Percentiles rank a stretch among this genome's conserved stretches.
phyloP scores from a whole-genome alignment of 2,329 filamentous ascomycete species.

The Camptophora hylomeconis region DNA sequence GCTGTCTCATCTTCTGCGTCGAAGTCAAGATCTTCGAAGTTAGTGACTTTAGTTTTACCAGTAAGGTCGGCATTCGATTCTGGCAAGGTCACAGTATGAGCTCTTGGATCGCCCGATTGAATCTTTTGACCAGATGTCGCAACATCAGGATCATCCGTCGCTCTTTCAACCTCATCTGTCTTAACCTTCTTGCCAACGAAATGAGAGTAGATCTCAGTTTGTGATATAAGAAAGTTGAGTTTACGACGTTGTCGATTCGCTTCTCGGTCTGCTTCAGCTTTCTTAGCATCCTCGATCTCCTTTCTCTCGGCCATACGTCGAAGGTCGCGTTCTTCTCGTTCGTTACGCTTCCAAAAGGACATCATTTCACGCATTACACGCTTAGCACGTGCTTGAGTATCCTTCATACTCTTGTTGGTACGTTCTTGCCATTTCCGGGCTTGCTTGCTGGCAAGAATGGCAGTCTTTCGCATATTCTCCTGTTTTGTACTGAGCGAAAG shows the following conservation, averaged over 20 bases:
- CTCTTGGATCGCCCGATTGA: constrained; percentile 21
- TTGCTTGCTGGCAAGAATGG: constrained; percentile 91
- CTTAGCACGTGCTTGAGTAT: constrained; percentile 91
- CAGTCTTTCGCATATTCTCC: constrained; percentile 96
- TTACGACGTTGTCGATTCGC: constrained; percentile 95
- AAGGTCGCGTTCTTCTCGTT: constrained; percentile 88
- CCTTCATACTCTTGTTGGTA: constrained; percentile 97
- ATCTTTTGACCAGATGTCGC: constrained; percentile 30
- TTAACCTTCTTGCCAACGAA: constrained; percentile 99
- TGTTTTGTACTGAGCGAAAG: constrained; percentile 76
- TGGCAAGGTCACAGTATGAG: constrained; percentile 34
- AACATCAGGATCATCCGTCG: constrained; percentile 68
- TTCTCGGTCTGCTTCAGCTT: constrained; percentile 93
- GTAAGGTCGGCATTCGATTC: constrained; percentile 34
- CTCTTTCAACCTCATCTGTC: constrained; percentile 85
- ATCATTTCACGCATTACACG: constrained; percentile 99
- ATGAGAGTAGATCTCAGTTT: constrained; percentile 97
- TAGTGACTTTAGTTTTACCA: constrained; percentile 59
- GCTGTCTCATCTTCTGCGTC: constrained; percentile 84
- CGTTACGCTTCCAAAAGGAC: constrained; percentile 98
- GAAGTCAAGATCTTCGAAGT: constrained; percentile 90
- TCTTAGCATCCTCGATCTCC: constrained; percentile 91
- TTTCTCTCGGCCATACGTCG: constrained; percentile 90
- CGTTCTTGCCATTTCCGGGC: constrained; percentile 93
- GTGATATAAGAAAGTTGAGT: constrained; percentile 97